A percentile compares a stretch with the other conserved stretches of the same genome.
phyloP scores from a whole-genome alignment of 2,329 filamentous ascomycete species.

The Ilyonectria sp. region DNA sequence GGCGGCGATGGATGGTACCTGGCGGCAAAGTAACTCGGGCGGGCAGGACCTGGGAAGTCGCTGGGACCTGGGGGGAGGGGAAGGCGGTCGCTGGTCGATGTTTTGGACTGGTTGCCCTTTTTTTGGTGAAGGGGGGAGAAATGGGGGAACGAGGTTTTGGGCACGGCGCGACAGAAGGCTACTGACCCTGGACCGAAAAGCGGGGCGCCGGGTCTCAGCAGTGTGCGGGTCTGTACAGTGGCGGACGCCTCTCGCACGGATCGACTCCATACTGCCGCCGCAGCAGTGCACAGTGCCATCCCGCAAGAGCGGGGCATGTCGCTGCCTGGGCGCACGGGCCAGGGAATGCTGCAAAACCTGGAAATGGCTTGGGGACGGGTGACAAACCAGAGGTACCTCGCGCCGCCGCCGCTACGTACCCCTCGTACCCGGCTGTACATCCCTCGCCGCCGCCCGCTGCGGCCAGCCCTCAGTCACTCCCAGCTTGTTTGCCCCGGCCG shows the following conservation, averaged over 20 bases:
- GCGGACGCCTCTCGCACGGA: not conserved
- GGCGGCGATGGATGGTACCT: conserved; percentile 55
- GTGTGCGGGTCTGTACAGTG: not conserved
- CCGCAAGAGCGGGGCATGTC: conserved; percentile 40
- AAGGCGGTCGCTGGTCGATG: conserved; percentile 51
- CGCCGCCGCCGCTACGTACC: conserved; percentile 38
- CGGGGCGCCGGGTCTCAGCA: conserved; percentile 20
- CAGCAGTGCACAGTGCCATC: not conserved
- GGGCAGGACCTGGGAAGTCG: conserved; percentile 50
- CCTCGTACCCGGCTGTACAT: conserved; percentile 30
- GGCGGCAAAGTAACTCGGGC: conserved; percentile 57
- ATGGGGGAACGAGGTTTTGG: conserved; percentile 49
- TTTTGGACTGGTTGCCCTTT: conserved; percentile 56
- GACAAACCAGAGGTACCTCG: conserved; percentile 19
- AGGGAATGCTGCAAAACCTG: conserved; percentile 2
- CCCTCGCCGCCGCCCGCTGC: conserved; percentile 12
- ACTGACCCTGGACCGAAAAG: conserved; percentile 38
- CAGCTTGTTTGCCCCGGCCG: not conserved
- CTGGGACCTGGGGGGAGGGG: conserved; percentile 50
- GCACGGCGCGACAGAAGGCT: conserved; percentile 48
- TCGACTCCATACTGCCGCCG: not conserved
- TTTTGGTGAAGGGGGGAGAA: conserved; percentile 53
- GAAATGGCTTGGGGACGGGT: conserved; percentile 6
- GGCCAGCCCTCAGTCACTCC: conserved; percentile 9
- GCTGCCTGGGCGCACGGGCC: conserved; percentile 23